Evolutionary conservation across 2,329 filamentous ascomycete species (phyloP), one percentile per base, ranked within the genome.

Genomic region (Pseudogymnoascus sp.): DNA sequence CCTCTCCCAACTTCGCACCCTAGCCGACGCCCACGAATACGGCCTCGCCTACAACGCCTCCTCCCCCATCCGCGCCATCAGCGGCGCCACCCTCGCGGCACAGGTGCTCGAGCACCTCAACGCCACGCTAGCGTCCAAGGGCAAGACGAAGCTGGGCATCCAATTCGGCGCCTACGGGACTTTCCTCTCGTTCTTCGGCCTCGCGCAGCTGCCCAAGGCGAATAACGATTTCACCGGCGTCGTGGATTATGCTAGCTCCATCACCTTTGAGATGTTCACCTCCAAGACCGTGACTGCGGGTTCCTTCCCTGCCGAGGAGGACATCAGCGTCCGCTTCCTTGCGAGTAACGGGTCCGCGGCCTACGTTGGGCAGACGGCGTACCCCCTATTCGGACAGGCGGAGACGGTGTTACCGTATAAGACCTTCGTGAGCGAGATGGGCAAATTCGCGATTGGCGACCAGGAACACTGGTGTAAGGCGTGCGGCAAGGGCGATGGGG

Each of bases 1-100:
- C 25, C 78, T 91, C 62, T 72, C 77, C 68, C 84, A 89, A 72
- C 82, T 94, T 62, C 81, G 83, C 68, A 82, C 82, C n/a, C 84
- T 94, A 33, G 92, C 92, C 68, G 86, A 92, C 72, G 77, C 79
- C 63, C 90, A 94, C 74, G 89, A 97, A 74, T 96, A 84, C 79
- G 88, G 87, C 70, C 84, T 94, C 12, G 90, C 90, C 61, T 95
- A 88, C 83, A 93, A 95, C 77, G 75, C 78, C 66, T 88, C 85
- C 75, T 90, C 92, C 69, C 77, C 82, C 49, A 78, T 82, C 67
- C 82, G 84, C 61, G 81, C 84, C 67, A 79, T 87, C 66, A 78
- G 80, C 2, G 84, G 83, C 65, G 75, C 80, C 62, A 82, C 84
- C 23, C 77, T 87, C 2, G 83, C 82, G 1, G 82, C 78, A 45